phyloP scores from a whole-genome alignment of 129 eudicot species.

The Gnaphalium uliginosum region DNA sequence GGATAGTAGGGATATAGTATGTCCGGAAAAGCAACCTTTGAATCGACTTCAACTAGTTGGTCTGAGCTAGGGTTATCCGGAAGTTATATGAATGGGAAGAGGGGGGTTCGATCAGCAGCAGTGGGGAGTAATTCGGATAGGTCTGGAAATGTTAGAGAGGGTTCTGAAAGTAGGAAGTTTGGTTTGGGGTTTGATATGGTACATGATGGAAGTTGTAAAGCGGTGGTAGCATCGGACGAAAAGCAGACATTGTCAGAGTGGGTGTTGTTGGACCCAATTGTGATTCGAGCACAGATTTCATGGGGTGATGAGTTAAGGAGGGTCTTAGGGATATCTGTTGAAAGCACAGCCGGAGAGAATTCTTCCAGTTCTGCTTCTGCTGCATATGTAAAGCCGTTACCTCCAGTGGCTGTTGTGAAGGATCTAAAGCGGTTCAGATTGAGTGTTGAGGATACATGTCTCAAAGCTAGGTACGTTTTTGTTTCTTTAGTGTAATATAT shows the following conservation, averaged over 20 bases:
- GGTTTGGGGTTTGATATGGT: slow-evolving; percentile 55
- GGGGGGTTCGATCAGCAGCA: slow-evolving; percentile 43
- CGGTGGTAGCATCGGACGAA: slow-evolving; percentile 42
- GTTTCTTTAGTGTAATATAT: slow-evolving; percentile 12
- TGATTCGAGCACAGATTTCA: slow-evolving; percentile 41
- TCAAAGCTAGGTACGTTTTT: slow-evolving; percentile 64
- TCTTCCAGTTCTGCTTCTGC: slow-evolving; percentile 41
- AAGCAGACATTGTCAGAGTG: slow-evolving; percentile 49
- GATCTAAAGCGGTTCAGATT: slow-evolving; percentile 61
- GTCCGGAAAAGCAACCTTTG: slow-evolving; percentile 71
- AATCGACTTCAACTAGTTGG: slow-evolving; percentile 55
- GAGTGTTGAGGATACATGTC: slow-evolving; percentile 51
- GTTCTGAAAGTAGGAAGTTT: slow-evolving; percentile 50
- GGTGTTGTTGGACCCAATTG: slow-evolving; percentile 61
- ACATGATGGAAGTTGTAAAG: slow-evolving; percentile 37
- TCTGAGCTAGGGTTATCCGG: slow-evolving; percentile 57
- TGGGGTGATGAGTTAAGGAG: slow-evolving; percentile 58
- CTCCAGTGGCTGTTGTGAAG: slow-evolving; percentile 44
- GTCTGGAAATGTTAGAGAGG: slow-evolving; percentile 65
- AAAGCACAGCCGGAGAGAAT: slow-evolving; percentile 51
- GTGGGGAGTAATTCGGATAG: slow-evolving; percentile 49
- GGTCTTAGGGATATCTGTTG: slow-evolving; percentile 50
- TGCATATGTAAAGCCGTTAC: slow-evolving; percentile 47
- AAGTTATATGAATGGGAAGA: slow-evolving; percentile 57
- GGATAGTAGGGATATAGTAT: slow-evolving; percentile 26